These are phyloP conservation scores for Niebla homalea DNA, from an alignment of 495 filamentous ascomycete species.

Conservation along the genomic window DNA sequence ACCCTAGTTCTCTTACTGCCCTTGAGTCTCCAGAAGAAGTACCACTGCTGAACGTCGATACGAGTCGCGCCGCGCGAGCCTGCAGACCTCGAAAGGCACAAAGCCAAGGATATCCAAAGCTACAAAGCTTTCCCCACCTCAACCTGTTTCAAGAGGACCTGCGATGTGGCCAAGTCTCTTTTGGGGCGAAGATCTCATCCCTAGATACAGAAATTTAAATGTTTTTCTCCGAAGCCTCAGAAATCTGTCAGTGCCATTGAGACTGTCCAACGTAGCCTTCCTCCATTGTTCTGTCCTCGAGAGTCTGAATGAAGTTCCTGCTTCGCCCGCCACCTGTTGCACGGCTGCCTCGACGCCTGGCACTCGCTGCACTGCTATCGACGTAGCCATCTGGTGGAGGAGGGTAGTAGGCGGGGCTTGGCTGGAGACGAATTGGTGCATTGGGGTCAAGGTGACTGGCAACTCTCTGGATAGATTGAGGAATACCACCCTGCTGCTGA, in stretches of 20 bases:
- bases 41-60: no score
- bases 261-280: slow-evolving; percentile 60
- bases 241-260: slow-evolving; percentile 44
- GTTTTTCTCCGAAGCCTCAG: no score
- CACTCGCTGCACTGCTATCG: slow-evolving; percentile 40
- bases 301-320: slow-evolving; percentile 79
- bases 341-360: slow-evolving; percentile 64
- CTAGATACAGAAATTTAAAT: no score
- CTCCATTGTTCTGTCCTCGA: slow-evolving; percentile 87
- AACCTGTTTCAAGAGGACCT: no score
- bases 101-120: no score
- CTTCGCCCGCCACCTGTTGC: slow-evolving; percentile 54
- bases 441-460: slow-evolving; percentile 93
- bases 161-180: no score
- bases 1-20: no score
- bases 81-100: no score
- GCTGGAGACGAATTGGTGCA: slow-evolving; percentile 85
- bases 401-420: slow-evolving; percentile 94
- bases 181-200: no score
- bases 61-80: no score
- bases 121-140: no score
- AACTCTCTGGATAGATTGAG: slow-evolving; percentile 85
- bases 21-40: no score
- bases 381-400: slow-evolving; percentile 80
- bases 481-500: slow-evolving; percentile 81